Evolutionary conservation across 164 flowering plant species (phyloP).

Genomic region (Dillenia suffruticosa): DNA sequence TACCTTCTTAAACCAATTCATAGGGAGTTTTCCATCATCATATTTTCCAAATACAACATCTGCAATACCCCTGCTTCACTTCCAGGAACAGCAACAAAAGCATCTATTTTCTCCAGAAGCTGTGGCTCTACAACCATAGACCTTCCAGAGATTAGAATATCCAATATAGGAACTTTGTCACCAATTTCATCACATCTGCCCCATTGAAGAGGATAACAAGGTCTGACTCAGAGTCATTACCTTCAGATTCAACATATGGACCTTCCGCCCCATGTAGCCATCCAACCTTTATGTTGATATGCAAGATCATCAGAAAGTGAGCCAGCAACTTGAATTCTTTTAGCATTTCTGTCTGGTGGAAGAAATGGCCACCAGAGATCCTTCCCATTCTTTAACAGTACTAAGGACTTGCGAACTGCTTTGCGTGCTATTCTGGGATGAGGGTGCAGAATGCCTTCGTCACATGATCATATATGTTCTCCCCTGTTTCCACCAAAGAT

Average conservation of each 20-base stretch:
- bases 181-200: slow-evolving; percentile 44
- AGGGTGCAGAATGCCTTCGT: background rate
- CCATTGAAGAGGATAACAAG: slow-evolving; percentile 64
- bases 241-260: slow-evolving; percentile 68
- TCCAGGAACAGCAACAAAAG: slow-evolving; percentile 80
- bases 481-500: slow-evolving; percentile 60
- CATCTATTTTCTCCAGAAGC: slow-evolving; percentile 59
- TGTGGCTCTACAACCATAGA: slow-evolving; percentile 59
- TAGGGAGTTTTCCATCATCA: slow-evolving; percentile 59
- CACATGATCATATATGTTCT: slow-evolving; percentile 24
- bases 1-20: slow-evolving; percentile 64
- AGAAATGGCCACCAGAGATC: slow-evolving; percentile 56
- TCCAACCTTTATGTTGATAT: slow-evolving; percentile 93
- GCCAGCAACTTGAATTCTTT: slow-evolving; percentile 71
- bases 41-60: slow-evolving; percentile 80
- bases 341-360: slow-evolving; percentile 61
- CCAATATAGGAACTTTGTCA: slow-evolving; percentile 61
- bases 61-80: slow-evolving; percentile 63
- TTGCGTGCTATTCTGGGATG: slow-evolving; percentile 74
- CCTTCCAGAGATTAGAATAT: slow-evolving; percentile 68
- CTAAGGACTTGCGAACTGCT: slow-evolving; percentile 85
- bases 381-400: slow-evolving; percentile 81
- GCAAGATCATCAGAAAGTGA: slow-evolving; percentile 90
- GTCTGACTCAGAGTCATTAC: slow-evolving; percentile 42
- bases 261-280: slow-evolving; percentile 75